These are phyloP conservation scores for Abrus precatorius DNA, from an alignment of 306 rosid genomes.

Conservation along the genomic window DNA sequence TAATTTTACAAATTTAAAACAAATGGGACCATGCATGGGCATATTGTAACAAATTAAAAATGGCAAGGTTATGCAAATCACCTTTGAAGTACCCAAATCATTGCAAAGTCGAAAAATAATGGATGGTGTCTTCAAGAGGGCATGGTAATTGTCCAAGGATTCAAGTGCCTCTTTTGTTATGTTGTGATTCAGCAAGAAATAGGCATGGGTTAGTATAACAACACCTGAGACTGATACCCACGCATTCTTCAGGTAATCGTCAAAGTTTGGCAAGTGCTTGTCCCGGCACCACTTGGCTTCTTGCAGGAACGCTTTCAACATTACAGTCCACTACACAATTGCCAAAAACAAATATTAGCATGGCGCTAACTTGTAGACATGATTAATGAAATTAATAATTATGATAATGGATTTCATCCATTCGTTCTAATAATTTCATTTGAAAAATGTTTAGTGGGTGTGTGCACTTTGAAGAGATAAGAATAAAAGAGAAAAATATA, in stretches of 20 bases:
- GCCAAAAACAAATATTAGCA: not conserved
- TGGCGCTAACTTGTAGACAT: not conserved
- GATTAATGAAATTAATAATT: not conserved
- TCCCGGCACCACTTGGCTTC: constrained; percentile 62
- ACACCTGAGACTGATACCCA: constrained; percentile 60
- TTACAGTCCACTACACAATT: constrained; percentile 59
- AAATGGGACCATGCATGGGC: too few species aligned
- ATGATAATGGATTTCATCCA: not conserved
- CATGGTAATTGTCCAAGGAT: constrained; percentile 45
- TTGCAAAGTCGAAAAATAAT: constrained; percentile 66
- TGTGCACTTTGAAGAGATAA: too few species aligned
- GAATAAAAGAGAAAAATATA: too few species aligned
- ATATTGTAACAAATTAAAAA: too few species aligned
- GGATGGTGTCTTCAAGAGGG: constrained; percentile 52
- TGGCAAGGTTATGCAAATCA: constrained; percentile 11
- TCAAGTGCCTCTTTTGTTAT: constrained; percentile 54
- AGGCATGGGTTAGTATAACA: constrained; percentile 51
- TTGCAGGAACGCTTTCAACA: constrained; percentile 64
- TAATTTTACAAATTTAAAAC: too few species aligned
- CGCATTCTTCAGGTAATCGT: constrained; percentile 59
- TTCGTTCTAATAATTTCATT: too few species aligned
- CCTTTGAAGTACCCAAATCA: constrained; percentile 66
- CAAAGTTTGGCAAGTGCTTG: constrained; percentile 55
- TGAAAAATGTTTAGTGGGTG: too few species aligned
- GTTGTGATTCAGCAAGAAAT: constrained; percentile 50